Evolutionary conservation across 2,329 filamentous ascomycete genomes (phyloP).

Genomic region (Aspergillus pseudotamarii): DNA sequence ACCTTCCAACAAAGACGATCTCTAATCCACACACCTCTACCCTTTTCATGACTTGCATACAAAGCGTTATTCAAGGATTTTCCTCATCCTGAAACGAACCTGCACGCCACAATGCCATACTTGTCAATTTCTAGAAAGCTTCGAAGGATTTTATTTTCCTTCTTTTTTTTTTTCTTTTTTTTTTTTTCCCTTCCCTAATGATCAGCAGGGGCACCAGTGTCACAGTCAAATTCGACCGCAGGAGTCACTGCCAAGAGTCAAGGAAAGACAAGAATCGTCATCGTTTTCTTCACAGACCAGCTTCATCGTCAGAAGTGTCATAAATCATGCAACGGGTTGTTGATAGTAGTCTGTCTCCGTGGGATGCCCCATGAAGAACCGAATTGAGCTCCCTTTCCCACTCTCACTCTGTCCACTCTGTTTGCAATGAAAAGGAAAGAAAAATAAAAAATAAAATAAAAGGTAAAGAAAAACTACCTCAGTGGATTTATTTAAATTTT

Average conservation of each 20-base stretch:
- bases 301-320: neutral
- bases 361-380: neutral
- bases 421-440: neutral
- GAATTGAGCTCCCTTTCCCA: neutral
- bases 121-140: slow-evolving; percentile 1
- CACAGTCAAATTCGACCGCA: neutral
- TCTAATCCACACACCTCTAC: neutral
- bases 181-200: neutral
- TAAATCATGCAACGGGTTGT: neutral
- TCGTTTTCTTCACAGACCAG: neutral
- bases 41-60: slow-evolving; percentile 1
- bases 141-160: neutral
- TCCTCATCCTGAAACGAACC: neutral
- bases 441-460: neutral
- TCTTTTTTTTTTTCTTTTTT: neutral
- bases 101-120: slow-evolving; percentile 7
- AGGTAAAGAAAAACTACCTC: neutral
- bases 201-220: slow-evolving; percentile 2
- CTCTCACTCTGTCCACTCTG: neutral
- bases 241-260: slow-evolving; percentile 1
- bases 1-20: slow-evolving; percentile 3
- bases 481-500: neutral
- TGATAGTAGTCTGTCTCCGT: neutral
- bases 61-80: slow-evolving; percentile 2
- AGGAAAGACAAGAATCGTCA: neutral